Evolutionary conservation across 164 flowering plant genomes (phyloP), one percentile per base, ranked within the genome.

Genomic region (Macadamia integrifolia): DNA sequence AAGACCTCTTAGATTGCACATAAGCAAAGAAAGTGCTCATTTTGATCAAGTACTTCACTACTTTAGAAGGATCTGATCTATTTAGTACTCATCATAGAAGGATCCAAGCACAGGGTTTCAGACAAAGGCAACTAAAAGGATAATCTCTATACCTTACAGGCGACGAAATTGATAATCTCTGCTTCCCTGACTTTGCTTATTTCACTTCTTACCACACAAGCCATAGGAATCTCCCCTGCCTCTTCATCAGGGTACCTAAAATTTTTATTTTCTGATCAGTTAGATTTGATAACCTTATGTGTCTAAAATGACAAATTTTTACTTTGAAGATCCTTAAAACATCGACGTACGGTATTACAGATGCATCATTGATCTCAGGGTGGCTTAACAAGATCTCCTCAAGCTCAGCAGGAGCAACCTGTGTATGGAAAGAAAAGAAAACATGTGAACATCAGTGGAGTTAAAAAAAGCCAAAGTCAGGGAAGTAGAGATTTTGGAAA

Each of bases 351-450:
- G 80, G 72, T 31, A 72, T 71, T 31, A 77, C 75, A 5, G 80
- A 77, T 10, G 72, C 77, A 50, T 77, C 80, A 12, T 0, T 49
- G 35, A 77, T 66, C 17, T 71, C 73, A 40, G 75, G 73, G 44
- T 74, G 80, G 13, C 62, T 49, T 48, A 40, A 43, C 46, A 74
- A 58, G 32, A 74, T 69, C 56, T 74, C 77, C 43, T 77, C 80
- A 1, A 77, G 77, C 64, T 77, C 80, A 1, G 75, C 80, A 0
- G 80, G 80, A 58, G 80, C 77, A 71, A 77, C 80, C 80, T 77
- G 44, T 35, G 66, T 10, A 53, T 53, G 11, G 42, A n/a, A 18
- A 18, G 9, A 35, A 35, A 43, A 29, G 18, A 18, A 8, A n/a
- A n/a, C n/a, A n/a, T n/a, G n/a, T n/a, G n/a, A n/a, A n/a, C n/a